Evolutionary conservation across 768 basidiomycete genomes (phyloP).

Genomic region (Roridomyces roridus): DNA sequence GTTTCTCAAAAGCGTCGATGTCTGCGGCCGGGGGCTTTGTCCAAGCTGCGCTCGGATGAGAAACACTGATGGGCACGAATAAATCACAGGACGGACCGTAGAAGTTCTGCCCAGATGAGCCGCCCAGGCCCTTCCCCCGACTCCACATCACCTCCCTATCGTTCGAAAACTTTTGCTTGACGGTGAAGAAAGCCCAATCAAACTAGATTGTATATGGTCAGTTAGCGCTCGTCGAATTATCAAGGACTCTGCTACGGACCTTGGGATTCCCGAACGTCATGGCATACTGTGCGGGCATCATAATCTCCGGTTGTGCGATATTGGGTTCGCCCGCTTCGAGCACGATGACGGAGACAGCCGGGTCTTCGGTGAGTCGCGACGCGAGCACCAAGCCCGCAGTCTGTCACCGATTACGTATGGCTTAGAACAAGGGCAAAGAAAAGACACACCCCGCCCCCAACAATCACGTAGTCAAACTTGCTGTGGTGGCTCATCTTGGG

Average conservation of each 20-base stretch:
- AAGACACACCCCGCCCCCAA: slow-evolving; percentile 32
- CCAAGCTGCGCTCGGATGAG: slow-evolving; percentile 26
- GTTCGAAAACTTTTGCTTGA: slow-evolving; percentile 32
- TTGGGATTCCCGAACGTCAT: slow-evolving; percentile 35
- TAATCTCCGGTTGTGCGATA: slow-evolving; percentile 39
- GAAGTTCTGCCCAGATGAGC: too few species aligned
- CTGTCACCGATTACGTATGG: slow-evolving; percentile 8
- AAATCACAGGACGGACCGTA: too few species aligned
- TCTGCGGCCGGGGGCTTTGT: slow-evolving; percentile 37
- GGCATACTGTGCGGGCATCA: slow-evolving; percentile 39
- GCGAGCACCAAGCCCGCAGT: slow-evolving; percentile 50
- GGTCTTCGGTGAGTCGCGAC: slow-evolving; percentile 47
- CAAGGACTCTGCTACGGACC: slow-evolving; percentile 15
- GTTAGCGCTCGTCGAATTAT: too few species aligned
- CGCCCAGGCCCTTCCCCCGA: too few species aligned
- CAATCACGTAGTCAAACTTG: slow-evolving; percentile 40
- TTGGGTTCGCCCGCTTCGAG: slow-evolving; percentile 44
- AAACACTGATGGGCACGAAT: too few species aligned
- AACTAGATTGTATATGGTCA: too few species aligned
- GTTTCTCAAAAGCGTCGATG: too few species aligned
- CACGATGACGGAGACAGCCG: slow-evolving; percentile 42
- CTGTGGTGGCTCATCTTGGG: too few species aligned
- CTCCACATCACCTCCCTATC: slow-evolving; percentile 31
- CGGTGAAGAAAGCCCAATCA: slow-evolving; percentile 42
- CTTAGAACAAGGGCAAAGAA: neutral